Base-by-base conservation (phyloP, 345 rosid species). In the Bruguiera parviflora region DNA sequence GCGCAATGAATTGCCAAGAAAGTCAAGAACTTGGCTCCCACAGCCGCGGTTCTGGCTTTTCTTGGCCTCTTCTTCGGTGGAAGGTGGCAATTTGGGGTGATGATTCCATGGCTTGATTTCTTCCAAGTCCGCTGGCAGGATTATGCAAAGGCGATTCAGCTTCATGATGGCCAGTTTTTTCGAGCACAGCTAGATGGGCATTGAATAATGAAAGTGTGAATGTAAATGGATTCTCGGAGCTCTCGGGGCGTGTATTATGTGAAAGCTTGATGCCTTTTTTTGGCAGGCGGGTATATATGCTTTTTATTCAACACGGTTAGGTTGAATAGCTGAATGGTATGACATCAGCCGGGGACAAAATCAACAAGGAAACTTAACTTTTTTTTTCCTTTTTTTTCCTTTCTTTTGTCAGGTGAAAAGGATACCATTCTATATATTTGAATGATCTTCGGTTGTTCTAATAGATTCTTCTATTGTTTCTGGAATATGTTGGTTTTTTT, bases 141-240 rank as follows among this genome's bases (percentile, higher is more conserved):
- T 52, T 79, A 86, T 82, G 79, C 97, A 88, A 68, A 92, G 85
- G 64, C 89, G 88, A 60, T 71, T 73, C 0, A 81, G 61, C 64
- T 78, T 71, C 89, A 83, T 87, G 82, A 74, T 62, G 75, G 19
- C 49, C 49, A 8, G 69, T 20, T 46, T 56, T 56, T 8, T 51
- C n/a, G 49, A 33, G 8, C 20, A 33, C 49, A 67, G 71, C 21
- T 61, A 51, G 57, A 29, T 20, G 68, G 58, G 31, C 67, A 75
- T 63, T 29, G 52, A 51, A 68, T 64, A 35, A 43, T 51, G 51
- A 61, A 43, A 35, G 51, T 52, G 47, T 46, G 53, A 27, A 53
- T 25, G 19, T n/a, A 49, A 61, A 24, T 29, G 24, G 32, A 58
- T 35, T 2, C 58, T 5, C 5, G 53, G 43, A 8, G 68, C 4